Percentiles rank a stretch among this genome's conserved stretches.
Evolutionary conservation across 208 protist species (phyloP).

Genomic region (Leishmania tarentolae): DNA sequence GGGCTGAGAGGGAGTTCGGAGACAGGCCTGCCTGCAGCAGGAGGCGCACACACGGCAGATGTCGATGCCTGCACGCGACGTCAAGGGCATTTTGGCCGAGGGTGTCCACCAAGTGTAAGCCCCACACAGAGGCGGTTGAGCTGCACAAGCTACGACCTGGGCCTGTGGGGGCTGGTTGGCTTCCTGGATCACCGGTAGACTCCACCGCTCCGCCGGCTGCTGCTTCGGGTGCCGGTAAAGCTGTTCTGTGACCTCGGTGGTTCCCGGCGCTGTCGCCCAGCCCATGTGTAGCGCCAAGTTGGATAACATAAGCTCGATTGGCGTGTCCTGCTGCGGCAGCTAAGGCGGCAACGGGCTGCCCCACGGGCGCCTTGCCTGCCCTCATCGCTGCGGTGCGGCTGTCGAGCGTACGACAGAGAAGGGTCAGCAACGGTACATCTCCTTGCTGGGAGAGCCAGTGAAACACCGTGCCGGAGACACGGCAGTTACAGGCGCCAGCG

Average conservation of each 20-base stretch:
- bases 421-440: slow-evolving; percentile 12
- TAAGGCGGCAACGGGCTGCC: background rate
- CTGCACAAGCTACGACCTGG: background rate
- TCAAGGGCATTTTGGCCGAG: slow-evolving; percentile 19
- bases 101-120: slow-evolving; percentile 7
- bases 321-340: background rate
- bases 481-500: background rate
- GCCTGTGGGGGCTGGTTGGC: background rate
- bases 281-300: background rate
- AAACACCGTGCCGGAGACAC: slow-evolving; percentile 8
- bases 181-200: background rate
- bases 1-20: slow-evolving; percentile 12
- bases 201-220: background rate
- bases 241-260: background rate
- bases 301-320: background rate
- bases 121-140: slow-evolving; percentile 3
- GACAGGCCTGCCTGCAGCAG: slow-evolving; percentile 21
- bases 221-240: background rate
- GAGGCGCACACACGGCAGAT: slow-evolving; percentile 17
- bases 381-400: background rate
- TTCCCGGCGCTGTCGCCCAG: background rate
- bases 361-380: background rate
- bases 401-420: slow-evolving; percentile 1
- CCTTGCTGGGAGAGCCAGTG: slow-evolving; percentile 20
- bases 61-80: slow-evolving; percentile 14